These are phyloP conservation scores for Chlamydomonas sp. DNA, from an alignment of 139 green algal genomes.

Conservation along the genomic window DNA sequence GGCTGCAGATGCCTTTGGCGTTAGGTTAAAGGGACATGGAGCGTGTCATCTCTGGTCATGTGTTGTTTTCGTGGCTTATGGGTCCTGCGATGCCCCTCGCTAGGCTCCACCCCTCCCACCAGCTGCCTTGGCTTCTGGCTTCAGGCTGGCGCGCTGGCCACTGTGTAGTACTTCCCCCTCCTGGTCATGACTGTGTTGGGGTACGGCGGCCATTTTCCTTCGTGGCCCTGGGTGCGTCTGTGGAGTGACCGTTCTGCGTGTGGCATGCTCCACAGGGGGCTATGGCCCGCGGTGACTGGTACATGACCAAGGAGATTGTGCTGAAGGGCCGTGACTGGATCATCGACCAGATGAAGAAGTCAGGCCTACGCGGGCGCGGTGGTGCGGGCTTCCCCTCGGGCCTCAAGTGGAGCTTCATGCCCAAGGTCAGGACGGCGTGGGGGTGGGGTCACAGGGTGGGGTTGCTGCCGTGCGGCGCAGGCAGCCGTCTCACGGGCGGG, in stretches of 20 bases:
- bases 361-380: constrained; percentile 92
- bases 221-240: no score
- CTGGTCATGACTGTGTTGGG: no score
- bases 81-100: no score
- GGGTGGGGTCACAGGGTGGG: not conserved
- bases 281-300: constrained; percentile 75
- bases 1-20: not conserved
- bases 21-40: no score
- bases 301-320: constrained; percentile 92
- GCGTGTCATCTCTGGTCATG: no score
- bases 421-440: constrained; percentile 71
- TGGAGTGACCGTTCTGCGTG: not conserved
- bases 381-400: constrained; percentile 96
- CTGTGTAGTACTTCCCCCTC: no score
- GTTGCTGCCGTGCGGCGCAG: not conserved
- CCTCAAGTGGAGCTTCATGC: constrained; percentile 98
- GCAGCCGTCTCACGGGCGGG: not conserved
- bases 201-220: no score
- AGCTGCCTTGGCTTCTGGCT: no score
- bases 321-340: constrained; percentile 96
- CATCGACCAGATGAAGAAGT: constrained; percentile 97
- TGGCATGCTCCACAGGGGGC: constrained; percentile 52
- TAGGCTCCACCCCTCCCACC: no score
- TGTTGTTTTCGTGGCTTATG: no score
- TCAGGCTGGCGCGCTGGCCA: no score